Conservation (phyloP, 768 basidiomycete species). For the Rhodocollybia butyracea region DNA sequence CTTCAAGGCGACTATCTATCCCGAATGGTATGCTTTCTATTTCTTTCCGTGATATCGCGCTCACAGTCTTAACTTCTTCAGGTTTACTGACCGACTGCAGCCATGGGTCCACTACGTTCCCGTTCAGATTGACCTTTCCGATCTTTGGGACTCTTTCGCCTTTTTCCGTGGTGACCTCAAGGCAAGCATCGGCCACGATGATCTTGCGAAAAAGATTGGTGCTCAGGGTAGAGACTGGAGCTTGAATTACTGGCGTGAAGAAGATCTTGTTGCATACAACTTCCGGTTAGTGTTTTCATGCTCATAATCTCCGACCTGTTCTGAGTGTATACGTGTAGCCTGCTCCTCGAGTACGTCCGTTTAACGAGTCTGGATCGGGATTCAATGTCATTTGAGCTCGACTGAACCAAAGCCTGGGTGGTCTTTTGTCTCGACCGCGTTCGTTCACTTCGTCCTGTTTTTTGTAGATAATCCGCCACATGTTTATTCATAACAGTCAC, state of each 20-base stretch:
- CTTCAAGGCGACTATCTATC: constrained; percentile 70
- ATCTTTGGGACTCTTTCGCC: constrained; percentile 65
- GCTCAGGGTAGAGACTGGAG: constrained; percentile 50
- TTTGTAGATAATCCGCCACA: no score
- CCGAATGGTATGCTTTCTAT: constrained; percentile 67
- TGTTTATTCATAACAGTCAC: no score
- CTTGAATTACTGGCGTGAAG: constrained; percentile 44
- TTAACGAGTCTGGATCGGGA: constrained; percentile 41
- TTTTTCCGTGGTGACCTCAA: constrained; percentile 70
- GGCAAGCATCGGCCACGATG: constrained; percentile 59
- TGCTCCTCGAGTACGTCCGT: constrained; percentile 48
- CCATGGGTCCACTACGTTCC: constrained; percentile 80
- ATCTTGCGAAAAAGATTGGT: constrained; percentile 51
- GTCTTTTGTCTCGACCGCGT: no score
- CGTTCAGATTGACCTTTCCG: constrained; percentile 58
- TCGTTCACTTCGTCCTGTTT: no score
- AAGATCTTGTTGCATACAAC: constrained; percentile 52
- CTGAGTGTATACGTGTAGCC: constrained; percentile 19
- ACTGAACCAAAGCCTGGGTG: no score
- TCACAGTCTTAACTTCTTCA: constrained; percentile 17
- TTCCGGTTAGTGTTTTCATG: constrained; percentile 38
- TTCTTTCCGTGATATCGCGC: no score
- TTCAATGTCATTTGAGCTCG: constrained; percentile 30
- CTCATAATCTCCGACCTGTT: not conserved
- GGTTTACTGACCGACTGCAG: constrained; percentile 53